Conservation (phyloP, 176 grass and related monocot genomes). For the Oryza nivara region DNA sequence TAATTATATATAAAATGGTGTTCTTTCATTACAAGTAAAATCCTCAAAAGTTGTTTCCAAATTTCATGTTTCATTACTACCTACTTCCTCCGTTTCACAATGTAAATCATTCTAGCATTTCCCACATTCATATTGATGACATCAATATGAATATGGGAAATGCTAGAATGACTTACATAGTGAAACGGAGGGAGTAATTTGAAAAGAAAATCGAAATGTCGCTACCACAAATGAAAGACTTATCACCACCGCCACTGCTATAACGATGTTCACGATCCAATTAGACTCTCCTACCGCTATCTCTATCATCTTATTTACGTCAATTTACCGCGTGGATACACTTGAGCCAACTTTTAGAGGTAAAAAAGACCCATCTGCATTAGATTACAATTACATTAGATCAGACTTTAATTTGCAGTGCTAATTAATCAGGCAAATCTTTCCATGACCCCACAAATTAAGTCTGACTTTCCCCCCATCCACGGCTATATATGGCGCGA, state of each 20-base stretch:
- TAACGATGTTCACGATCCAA: no score
- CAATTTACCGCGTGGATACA: background rate
- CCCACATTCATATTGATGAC: no score
- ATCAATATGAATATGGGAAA: no score
- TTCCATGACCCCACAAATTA: background rate
- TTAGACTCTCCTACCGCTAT: no score
- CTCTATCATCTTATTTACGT: background rate
- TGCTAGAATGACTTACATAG: no score
- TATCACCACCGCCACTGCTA: no score
- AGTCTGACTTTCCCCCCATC: background rate
- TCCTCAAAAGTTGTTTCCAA: background rate
- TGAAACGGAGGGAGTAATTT: no score
- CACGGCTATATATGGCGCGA: conserved; percentile 21
- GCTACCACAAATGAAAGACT: no score
- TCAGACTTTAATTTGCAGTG: background rate
- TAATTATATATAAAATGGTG: background rate
- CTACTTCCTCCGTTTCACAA: no score
- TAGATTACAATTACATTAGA: background rate
- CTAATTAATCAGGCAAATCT: background rate
- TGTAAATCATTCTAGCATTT: no score
- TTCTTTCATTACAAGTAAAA: background rate
- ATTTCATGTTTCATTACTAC: background rate
- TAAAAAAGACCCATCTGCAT: background rate
- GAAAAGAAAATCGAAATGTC: no score
- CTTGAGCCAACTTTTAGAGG: background rate